A percentile compares a stretch with the other conserved stretches of the same genome.
phyloP scores from a whole-genome alignment of 345 rosid species.

The Sisymbrium irio region DNA sequence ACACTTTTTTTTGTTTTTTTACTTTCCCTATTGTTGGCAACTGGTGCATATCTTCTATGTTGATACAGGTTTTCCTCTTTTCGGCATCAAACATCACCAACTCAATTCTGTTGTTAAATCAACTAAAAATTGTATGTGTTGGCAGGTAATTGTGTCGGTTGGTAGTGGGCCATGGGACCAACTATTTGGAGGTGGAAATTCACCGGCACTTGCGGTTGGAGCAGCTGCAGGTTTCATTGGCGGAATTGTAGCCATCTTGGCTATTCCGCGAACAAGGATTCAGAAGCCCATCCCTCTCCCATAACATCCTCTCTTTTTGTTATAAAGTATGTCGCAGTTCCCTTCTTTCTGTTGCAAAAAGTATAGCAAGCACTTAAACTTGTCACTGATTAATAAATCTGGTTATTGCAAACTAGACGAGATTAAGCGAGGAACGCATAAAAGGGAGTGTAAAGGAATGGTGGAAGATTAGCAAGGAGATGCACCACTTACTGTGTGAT shows the following conservation, averaged over 20 bases:
- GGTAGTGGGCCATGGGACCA: slow-evolving; percentile 88
- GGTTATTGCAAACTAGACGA: slow-evolving; percentile 9
- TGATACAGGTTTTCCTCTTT: background rate
- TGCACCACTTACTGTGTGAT: slow-evolving; percentile 7
- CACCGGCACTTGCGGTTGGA: slow-evolving; percentile 72
- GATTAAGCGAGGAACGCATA: slow-evolving; percentile 5
- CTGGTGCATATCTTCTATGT: no score
- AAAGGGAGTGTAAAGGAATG: slow-evolving; percentile 6
- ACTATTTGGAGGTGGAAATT: slow-evolving; percentile 80
- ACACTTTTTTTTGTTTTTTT: background rate
- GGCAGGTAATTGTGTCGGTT: slow-evolving; percentile 66
- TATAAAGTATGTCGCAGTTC: slow-evolving; percentile 6
- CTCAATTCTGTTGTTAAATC: background rate
- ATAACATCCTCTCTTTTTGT: slow-evolving; percentile 45
- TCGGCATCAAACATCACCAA: background rate
- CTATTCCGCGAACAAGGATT: slow-evolving; percentile 68
- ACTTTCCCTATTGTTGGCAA: background rate
- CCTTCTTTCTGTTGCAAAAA: background rate
- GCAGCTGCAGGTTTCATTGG: slow-evolving; percentile 59
- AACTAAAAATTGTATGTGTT: background rate
- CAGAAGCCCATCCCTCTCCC: slow-evolving; percentile 55
- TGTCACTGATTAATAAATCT: background rate
- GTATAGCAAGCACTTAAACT: background rate
- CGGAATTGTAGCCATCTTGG: slow-evolving; percentile 78
- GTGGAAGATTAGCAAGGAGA: slow-evolving; percentile 28